Base-by-base conservation (phyloP, 768 basidiomycete species). In the Megacollybia marginata region DNA sequence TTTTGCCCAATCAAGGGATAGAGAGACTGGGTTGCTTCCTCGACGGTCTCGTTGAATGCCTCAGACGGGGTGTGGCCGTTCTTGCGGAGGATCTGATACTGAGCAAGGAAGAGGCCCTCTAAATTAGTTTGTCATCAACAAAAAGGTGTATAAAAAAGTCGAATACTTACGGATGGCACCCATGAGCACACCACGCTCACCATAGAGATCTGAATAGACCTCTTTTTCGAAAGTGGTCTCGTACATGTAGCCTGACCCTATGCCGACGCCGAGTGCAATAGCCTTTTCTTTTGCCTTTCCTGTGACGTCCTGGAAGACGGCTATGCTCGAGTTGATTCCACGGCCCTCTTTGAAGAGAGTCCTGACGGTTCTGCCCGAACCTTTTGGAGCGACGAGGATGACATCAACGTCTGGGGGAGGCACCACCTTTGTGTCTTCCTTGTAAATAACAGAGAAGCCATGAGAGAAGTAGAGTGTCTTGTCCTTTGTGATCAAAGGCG, bases 401-500 rank as follows among this genome's bases (percentile, higher is more conserved):
- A 99, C 96, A 65, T 99, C 96, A 56, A 99, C 91, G 63, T 97
- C 92, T 16, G 75, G 62, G 43, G 96, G 96, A 54, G 92, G 89
- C 49, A 94, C 61, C 57, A 99, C 92, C 50, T 94, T 78, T 57
- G 96, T 99, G 69, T 96, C 92, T 6, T 99, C 82, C 78, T 94
- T 92, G 83, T 86, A 99, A 48, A 99, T 92, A 56, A 98, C 81
- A 56, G 95, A 98, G 86, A 99, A 99, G 62, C 96, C 96, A 68
- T 99, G 96, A 6, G 95, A 92, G 78, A 99, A 99, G 85, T 99
- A 99, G 55, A 99, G 87, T n/a, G 96, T 99, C 80, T 99, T 98
- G 74, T 91, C 96, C 81, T 94, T 92, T 69, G 93, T 98, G 76
- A 98, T 94, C 62, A 97, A 83, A 49, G 96, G 95, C 42, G 82